Conservation (phyloP, 164 flowering plant genomes). For the Warburgia ugandensis region DNA sequence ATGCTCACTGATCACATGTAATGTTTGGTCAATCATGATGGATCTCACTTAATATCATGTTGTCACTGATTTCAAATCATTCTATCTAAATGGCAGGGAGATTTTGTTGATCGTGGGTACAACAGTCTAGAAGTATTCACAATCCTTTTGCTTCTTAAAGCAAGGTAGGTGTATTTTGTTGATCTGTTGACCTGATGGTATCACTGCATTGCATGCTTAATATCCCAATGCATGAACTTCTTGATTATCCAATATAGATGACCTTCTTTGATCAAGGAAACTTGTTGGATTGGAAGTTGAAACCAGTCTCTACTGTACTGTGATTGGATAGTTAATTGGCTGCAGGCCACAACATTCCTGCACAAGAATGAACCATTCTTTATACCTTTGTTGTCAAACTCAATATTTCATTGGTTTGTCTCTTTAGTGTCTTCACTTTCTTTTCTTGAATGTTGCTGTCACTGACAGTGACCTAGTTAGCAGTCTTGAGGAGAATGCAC, state of each 20-base stretch:
- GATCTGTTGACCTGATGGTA: not conserved
- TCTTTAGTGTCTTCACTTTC: too few relatives aligned
- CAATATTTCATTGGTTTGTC: too few relatives aligned
- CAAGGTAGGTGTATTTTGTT: constrained; percentile 56
- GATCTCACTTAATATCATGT: not conserved
- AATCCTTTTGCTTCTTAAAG: constrained; percentile 96
- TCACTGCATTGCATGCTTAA: not conserved
- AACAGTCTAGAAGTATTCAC: constrained; percentile 97
- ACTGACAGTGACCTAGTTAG: too few relatives aligned
- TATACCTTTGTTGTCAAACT: too few relatives aligned
- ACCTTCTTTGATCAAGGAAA: not conserved
- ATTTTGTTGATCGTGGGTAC: constrained; percentile 98
- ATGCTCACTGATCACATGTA: not conserved
- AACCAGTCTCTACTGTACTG: too few relatives aligned
- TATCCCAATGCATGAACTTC: not conserved
- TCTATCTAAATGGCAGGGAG: constrained; percentile 59
- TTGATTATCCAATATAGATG: not conserved
- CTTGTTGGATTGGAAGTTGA: too few relatives aligned
- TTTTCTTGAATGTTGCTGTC: too few relatives aligned
- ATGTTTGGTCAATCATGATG: not conserved
- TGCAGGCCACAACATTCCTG: too few relatives aligned
- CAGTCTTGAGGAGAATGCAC: too few relatives aligned
- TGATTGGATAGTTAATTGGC: too few relatives aligned
- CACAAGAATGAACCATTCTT: too few relatives aligned
- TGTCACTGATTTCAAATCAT: not conserved